A percentile compares a stretch with the other conserved stretches of the same genome.
Conservation (phyloP, 176 grass and related monocot species). For the Alopecurus myosuroides region DNA sequence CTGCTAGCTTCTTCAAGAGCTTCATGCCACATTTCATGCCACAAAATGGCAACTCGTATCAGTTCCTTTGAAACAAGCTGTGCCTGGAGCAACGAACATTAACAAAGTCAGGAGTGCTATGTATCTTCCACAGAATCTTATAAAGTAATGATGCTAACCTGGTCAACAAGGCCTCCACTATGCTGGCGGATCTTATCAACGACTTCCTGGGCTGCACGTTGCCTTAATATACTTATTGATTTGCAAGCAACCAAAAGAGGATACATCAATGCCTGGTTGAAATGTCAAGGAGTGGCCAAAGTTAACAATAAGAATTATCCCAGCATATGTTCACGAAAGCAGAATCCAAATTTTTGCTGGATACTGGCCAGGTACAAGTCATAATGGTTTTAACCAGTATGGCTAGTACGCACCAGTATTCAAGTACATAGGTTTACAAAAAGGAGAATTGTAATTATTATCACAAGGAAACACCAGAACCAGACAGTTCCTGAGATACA, state of each 20-base stretch:
- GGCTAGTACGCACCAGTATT: not conserved
- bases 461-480: not conserved
- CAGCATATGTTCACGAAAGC: not conserved
- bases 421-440: not conserved
- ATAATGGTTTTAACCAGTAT: not conserved
- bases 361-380: not conserved
- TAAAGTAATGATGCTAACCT: conserved; percentile 40
- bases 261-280: conserved; percentile 93
- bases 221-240: conserved; percentile 89
- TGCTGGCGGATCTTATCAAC: conserved; percentile 98
- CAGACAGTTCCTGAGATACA: not conserved
- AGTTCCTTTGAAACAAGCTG: conserved; percentile 96
- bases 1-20: conserved; percentile 97
- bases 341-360: not conserved
- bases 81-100: conserved; percentile 49
- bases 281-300: conserved; percentile 9
- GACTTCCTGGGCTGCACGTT: conserved; percentile 82
- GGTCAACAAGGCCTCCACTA: conserved; percentile 90
- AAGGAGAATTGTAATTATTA: not conserved
- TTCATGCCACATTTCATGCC: conserved; percentile 99
- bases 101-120: conserved; percentile 20
- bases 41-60: conserved; percentile 96
- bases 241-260: conserved; percentile 98
- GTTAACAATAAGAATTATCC: conserved; percentile 10
- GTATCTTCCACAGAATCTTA: not conserved